Conservation (phyloP, 805 yeast species). For the Candida alai region DNA sequence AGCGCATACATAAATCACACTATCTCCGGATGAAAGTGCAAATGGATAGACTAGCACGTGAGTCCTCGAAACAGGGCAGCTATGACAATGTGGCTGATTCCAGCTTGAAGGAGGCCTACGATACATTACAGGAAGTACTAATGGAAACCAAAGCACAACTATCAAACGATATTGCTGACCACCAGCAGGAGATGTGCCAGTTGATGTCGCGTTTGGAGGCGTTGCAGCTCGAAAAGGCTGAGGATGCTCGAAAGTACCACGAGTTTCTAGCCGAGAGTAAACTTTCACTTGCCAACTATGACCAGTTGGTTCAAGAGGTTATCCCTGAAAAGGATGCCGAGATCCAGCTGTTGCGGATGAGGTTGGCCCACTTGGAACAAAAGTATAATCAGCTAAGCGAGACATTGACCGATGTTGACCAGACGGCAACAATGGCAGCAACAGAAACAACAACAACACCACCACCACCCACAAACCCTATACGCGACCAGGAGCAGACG, state of each 20-base stretch:
- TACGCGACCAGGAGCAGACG: neutral
- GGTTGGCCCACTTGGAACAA: constrained; percentile 11
- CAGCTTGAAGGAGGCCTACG: constrained; percentile 1
- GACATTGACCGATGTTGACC: neutral
- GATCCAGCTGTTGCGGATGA: constrained; percentile 16
- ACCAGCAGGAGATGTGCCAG: constrained; percentile 8
- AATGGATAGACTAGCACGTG: constrained; percentile 1
- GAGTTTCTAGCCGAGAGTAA: constrained; percentile 9
- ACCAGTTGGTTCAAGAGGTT: constrained; percentile 12
- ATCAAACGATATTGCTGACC: constrained; percentile 5
- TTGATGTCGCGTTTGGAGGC: constrained; percentile 9
- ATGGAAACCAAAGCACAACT: constrained; percentile 11
- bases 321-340: constrained; percentile 22
- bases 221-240: constrained; percentile 11
- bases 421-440: no score
- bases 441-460: no score
- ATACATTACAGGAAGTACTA: constrained; percentile 5
- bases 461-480: neutral
- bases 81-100: neutral
- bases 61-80: neutral
- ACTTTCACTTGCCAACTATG: constrained; percentile 7
- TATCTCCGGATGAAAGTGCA: constrained; percentile 16
- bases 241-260: constrained; percentile 7
- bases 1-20: constrained; percentile 38
- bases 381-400: neutral